Percentiles rank a stretch among this genome's conserved stretches.
These are phyloP conservation scores for Barnettozyma hawaiiensis DNA, from an alignment of 1,139 yeast genomes.

Conservation along the genomic window DNA sequence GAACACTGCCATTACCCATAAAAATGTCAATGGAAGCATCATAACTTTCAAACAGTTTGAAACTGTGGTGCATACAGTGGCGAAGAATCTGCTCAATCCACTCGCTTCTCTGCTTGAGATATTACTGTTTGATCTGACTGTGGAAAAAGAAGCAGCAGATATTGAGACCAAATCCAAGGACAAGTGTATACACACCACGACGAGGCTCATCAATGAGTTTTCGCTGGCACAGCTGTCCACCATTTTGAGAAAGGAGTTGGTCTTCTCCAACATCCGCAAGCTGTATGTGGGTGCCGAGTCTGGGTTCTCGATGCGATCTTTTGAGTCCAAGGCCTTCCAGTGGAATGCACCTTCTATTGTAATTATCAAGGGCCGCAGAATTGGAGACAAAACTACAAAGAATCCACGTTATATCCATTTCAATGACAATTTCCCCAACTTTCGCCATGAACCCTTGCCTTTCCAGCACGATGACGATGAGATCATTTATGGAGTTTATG, in stretches of 20 bases:
- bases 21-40: slow-evolving; percentile 22
- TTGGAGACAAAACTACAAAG: slow-evolving; percentile 32
- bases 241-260: slow-evolving; percentile 29
- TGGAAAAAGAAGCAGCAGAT: not conserved
- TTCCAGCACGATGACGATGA: slow-evolving; percentile 27
- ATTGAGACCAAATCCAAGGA: too few species aligned
- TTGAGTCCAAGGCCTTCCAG: slow-evolving; percentile 78
- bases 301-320: slow-evolving; percentile 84
- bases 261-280: slow-evolving; percentile 45
- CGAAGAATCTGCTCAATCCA: slow-evolving; percentile 37
- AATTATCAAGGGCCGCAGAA: slow-evolving; percentile 58
- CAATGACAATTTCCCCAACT: slow-evolving; percentile 46
- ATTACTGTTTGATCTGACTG: slow-evolving; percentile 24
- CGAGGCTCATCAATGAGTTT: slow-evolving; percentile 29
- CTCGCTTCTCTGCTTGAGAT: slow-evolving; percentile 36
- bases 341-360: slow-evolving; percentile 87
- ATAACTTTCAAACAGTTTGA: slow-evolving; percentile 36
- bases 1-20: slow-evolving; percentile 29
- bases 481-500: slow-evolving; percentile 55
- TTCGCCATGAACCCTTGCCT: slow-evolving; percentile 30
- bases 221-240: slow-evolving; percentile 30
- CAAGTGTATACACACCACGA: slow-evolving; percentile 14
- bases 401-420: slow-evolving; percentile 50
- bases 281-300: slow-evolving; percentile 61
- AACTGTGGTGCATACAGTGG: slow-evolving; percentile 28